These are phyloP conservation scores for Syncephalastrum contaminatum DNA, from an alignment of 371 early-diverging fungal species.

Conservation along the genomic window DNA sequence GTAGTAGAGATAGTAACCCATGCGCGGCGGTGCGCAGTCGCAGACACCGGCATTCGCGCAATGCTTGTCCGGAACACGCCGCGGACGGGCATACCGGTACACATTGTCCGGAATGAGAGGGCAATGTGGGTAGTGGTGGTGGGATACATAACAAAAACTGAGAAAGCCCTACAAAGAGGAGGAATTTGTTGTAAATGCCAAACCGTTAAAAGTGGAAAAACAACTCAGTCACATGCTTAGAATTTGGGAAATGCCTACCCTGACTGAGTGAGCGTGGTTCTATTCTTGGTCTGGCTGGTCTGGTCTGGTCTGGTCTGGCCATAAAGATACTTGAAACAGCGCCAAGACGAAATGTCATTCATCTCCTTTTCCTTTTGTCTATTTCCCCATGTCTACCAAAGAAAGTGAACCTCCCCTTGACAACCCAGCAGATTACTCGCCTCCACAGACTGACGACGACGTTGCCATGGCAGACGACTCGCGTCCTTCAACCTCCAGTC, in stretches of 20 bases:
- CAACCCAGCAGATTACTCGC: background rate
- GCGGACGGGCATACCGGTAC: constrained; percentile 14
- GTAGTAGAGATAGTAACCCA: constrained; percentile 6
- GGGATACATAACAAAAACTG: too few relatives aligned
- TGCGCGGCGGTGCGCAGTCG: constrained; percentile 22
- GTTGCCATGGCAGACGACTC: background rate
- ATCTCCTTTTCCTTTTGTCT: background rate
- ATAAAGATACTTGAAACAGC: background rate
- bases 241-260: background rate
- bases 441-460: constrained; percentile 1
- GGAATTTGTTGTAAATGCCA: too few relatives aligned
- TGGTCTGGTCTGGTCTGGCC: background rate
- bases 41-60: constrained; percentile 6
- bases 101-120: constrained; percentile 16
- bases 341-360: background rate
- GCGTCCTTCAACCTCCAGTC: constrained; percentile 1
- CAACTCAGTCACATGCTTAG: background rate
- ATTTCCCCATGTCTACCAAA: constrained; percentile 2
- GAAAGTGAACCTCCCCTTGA: background rate
- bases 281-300: background rate
- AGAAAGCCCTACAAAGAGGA: too few relatives aligned
- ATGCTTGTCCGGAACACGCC: constrained; percentile 9
- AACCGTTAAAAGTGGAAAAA: background rate
- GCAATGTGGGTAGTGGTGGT: too few relatives aligned
- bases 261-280: background rate